Conservation (phyloP, 2,329 filamentous ascomycete species). For the Aspergillus sp. region DNA sequence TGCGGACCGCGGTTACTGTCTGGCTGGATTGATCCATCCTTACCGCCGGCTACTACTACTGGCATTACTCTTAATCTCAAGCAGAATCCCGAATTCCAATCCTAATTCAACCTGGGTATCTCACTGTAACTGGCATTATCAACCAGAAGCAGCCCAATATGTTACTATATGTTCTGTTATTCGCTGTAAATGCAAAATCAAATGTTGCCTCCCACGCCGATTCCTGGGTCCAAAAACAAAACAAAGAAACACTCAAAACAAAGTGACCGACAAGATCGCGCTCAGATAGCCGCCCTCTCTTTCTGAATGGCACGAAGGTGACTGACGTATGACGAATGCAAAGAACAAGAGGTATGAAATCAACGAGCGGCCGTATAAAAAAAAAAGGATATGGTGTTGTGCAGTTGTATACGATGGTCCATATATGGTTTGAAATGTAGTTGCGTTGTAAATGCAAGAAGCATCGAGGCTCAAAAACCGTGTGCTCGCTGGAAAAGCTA, state of each 20-base stretch:
- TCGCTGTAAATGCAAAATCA: slow-evolving; percentile 22
- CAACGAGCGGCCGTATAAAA: background rate
- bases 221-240: slow-evolving; percentile 1
- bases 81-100: background rate
- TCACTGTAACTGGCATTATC: background rate
- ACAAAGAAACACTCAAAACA: background rate
- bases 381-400: background rate
- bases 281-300: slow-evolving; percentile 15
- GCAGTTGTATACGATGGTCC: background rate
- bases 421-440: background rate
- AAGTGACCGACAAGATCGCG: slow-evolving; percentile 3
- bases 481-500: background rate
- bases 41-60: background rate
- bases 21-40: background rate
- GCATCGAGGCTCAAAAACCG: background rate
- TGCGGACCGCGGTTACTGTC: background rate
- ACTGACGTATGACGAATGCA: background rate
- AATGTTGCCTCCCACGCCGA: slow-evolving; percentile 18
- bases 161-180: slow-evolving; percentile 7
- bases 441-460: too few relatives aligned
- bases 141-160: background rate
- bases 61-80: background rate
- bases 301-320: slow-evolving; percentile 12
- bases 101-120: background rate
- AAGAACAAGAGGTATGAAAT: background rate